Conservation (phyloP, 106 monocot species). For the Xerophyta viscosa region DNA sequence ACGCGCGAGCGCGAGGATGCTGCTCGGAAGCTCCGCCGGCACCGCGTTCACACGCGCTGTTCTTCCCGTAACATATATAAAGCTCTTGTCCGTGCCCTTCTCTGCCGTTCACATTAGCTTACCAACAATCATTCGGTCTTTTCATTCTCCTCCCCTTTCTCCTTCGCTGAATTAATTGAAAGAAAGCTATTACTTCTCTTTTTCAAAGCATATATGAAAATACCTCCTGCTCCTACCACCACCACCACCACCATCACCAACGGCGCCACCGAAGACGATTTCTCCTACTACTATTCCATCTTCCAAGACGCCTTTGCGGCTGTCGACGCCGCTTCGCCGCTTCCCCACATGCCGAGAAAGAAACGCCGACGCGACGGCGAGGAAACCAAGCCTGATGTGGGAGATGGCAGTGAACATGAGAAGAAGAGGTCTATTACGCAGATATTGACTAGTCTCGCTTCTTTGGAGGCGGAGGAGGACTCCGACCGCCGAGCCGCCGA, state of each 20-base stretch:
- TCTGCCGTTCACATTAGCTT: background rate
- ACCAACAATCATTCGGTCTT: background rate
- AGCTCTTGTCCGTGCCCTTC: too few species aligned
- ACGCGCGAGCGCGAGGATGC: background rate
- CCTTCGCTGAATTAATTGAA: background rate
- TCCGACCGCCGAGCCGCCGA: constrained; percentile 15
- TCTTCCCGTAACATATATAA: constrained; percentile 7
- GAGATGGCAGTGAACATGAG: background rate
- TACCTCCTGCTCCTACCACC: constrained; percentile 10
- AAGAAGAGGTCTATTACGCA: constrained; percentile 25
- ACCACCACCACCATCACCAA: background rate
- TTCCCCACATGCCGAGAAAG: constrained; percentile 8
- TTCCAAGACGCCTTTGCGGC: constrained; percentile 39
- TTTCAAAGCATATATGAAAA: constrained; percentile 25
- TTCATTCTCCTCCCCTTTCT: background rate
- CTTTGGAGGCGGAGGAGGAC: constrained; percentile 31
- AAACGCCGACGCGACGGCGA: background rate
- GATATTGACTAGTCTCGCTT: constrained; percentile 36
- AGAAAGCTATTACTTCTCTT: too few species aligned
- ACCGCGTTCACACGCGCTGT: constrained; percentile 7
- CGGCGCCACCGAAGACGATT: constrained; percentile 32
- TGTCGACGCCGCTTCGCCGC: too few species aligned
- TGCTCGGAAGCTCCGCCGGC: background rate
- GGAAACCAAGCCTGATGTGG: background rate
- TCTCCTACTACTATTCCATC: constrained; percentile 40